Conservation (phyloP, 352 stramenopile species). For the Phytopythium litorale region DNA sequence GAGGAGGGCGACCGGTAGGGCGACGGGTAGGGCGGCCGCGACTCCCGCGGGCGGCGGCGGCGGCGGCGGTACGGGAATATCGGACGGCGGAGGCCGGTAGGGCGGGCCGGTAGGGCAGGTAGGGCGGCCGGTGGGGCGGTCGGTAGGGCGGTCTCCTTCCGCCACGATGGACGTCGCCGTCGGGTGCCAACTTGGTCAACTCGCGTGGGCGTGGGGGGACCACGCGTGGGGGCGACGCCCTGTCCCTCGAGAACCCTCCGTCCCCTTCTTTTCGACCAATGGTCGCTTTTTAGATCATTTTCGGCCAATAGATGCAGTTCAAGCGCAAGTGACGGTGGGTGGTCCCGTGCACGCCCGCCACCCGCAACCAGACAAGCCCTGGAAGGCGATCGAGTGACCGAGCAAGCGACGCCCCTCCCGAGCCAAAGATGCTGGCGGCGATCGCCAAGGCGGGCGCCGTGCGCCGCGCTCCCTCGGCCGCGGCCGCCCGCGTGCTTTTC, state of each 20-base stretch:
- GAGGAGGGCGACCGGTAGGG: neutral
- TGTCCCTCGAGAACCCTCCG: neutral
- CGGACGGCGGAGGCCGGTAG: neutral
- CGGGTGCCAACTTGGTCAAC: too few species aligned
- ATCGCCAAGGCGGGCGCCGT: conserved; percentile 7
- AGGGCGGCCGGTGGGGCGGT: neutral
- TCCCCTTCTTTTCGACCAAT: neutral
- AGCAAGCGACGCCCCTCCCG: neutral
- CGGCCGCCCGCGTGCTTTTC: conserved; percentile 5
- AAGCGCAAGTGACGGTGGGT: neutral
- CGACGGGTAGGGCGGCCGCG: neutral
- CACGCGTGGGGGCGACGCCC: conserved; percentile 4
- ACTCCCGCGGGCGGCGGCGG: neutral
- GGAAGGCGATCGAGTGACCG: neutral
- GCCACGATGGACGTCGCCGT: neutral
- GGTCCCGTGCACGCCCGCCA: neutral
- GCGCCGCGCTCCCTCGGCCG: neutral
- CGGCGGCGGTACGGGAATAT: neutral
- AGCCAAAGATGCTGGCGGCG: conserved; percentile 14
- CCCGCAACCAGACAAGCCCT: neutral
- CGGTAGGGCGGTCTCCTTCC: too few species aligned
- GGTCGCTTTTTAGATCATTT: neutral
- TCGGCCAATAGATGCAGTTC: neutral
- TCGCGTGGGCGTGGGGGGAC: neutral
- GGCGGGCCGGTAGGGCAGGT: neutral